These are phyloP conservation scores for Pseudogymnoascus destructans DNA, from an alignment of 2,329 filamentous ascomycete genomes.

Conservation along the genomic window DNA sequence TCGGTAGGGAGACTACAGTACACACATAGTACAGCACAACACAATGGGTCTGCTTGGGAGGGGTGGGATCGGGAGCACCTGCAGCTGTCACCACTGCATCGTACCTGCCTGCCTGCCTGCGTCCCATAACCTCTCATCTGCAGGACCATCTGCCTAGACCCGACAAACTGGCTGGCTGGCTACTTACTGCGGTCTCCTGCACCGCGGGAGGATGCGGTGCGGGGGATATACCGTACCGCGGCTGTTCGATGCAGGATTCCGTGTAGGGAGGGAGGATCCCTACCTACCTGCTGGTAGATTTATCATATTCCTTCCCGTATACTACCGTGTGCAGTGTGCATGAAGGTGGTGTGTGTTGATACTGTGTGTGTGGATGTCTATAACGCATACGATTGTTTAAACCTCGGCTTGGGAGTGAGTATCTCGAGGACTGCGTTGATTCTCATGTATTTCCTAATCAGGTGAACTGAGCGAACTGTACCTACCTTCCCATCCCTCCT, in stretches of 20 bases:
- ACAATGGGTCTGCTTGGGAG: background rate
- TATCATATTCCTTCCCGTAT: background rate
- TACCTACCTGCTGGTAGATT: background rate
- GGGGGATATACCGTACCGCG: background rate
- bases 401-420: background rate
- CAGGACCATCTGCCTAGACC: background rate
- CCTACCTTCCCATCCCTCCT: background rate
- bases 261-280: no score
- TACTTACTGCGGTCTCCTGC: background rate
- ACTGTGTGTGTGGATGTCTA: background rate
- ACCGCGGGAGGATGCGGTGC: background rate
- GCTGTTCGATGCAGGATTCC: background rate
- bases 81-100: background rate
- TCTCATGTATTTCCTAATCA: background rate
- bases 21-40: background rate
- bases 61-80: background rate
- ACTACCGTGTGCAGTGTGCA: background rate
- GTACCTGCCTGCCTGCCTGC: background rate
- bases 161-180: constrained; percentile 10
- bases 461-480: background rate
- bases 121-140: background rate
- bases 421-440: background rate
- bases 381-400: background rate
- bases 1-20: background rate
- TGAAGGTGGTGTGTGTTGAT: background rate